A percentile compares a stretch with the other conserved stretches of the same genome.
Conservation (phyloP, 768 basidiomycete species). For the Lentinula detonsa region DNA sequence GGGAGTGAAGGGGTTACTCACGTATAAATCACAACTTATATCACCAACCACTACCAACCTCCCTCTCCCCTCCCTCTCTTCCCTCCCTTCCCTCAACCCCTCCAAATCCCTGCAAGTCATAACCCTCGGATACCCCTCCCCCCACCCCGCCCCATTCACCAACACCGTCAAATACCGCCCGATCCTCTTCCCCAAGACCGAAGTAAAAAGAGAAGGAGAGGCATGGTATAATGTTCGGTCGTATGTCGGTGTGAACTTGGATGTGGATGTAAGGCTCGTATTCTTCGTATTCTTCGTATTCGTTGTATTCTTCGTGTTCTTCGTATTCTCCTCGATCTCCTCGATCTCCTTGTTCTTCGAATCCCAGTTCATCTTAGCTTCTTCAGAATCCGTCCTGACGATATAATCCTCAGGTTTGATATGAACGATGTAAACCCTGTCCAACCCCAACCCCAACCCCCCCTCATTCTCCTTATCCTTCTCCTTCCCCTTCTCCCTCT, state of each 20-base stretch:
- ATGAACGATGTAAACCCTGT: conserved; percentile 44
- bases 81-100: conserved; percentile 27
- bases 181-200: conserved; percentile 68
- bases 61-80: conserved; percentile 45
- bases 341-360: no score
- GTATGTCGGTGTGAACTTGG: conserved; percentile 29
- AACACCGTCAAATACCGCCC: conserved; percentile 83
- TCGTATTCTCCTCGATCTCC: no score
- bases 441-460: background rate
- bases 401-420: conserved; percentile 68
- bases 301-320: no score
- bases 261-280: no score
- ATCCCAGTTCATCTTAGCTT: no score
- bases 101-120: conserved; percentile 50
- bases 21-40: conserved; percentile 83
- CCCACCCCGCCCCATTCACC: conserved; percentile 86
- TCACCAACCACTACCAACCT: conserved; percentile 76
- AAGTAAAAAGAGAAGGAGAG: conserved; percentile 46
- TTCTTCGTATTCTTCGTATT: no score
- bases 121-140: conserved; percentile 68
- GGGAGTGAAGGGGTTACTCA: conserved; percentile 24
- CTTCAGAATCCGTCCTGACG: conserved; percentile 31
- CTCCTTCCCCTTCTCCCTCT: no score
- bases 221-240: conserved; percentile 66
- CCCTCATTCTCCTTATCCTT: conserved; percentile 23